Conservation (phyloP, 2,329 filamentous ascomycete genomes). For the Ophiosphaerella korrae region DNA sequence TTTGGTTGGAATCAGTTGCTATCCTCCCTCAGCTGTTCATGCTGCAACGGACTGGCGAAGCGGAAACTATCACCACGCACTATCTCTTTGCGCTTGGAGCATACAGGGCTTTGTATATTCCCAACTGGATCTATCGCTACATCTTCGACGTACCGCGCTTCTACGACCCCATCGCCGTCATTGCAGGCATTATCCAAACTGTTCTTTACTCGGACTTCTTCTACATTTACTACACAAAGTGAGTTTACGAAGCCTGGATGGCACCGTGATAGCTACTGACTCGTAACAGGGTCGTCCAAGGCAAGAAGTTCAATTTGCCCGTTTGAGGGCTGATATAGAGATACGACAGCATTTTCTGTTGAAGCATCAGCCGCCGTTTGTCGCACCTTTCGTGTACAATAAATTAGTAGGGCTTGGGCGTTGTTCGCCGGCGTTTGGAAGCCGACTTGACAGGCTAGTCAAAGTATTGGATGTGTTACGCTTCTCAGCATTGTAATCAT, state of each 20-base stretch:
- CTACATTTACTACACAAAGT: conserved; percentile 99
- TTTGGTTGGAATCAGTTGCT: conserved; percentile 96
- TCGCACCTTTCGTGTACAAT: conserved; percentile 16
- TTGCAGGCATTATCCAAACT: conserved; percentile 91
- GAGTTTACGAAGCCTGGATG: conserved; percentile 36
- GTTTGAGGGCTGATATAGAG: conserved; percentile 41
- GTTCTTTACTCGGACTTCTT: conserved; percentile 98
- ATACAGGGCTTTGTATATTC: conserved; percentile 95
- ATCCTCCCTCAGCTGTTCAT: conserved; percentile 98
- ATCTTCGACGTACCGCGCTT: conserved; percentile 69
- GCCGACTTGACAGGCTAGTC: neutral
- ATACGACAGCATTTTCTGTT: neutral
- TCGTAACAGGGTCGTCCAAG: conserved; percentile 54
- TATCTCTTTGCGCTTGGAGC: conserved; percentile 92
- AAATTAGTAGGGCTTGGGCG: conserved; percentile 8
- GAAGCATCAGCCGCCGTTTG: conserved; percentile 5
- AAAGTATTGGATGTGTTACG: neutral
- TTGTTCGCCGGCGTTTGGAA: conserved; percentile 7
- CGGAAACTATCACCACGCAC: conserved; percentile 98
- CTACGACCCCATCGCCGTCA: conserved; percentile 83
- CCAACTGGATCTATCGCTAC: conserved; percentile 97
- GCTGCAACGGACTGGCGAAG: conserved; percentile 95
- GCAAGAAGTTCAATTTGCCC: conserved; percentile 60
- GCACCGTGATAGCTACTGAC: neutral
- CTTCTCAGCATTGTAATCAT: neutral